Evolutionary conservation across 805 yeast species (phyloP), one percentile per base, ranked within the genome.

Genomic region (Spathaspora boniae): DNA sequence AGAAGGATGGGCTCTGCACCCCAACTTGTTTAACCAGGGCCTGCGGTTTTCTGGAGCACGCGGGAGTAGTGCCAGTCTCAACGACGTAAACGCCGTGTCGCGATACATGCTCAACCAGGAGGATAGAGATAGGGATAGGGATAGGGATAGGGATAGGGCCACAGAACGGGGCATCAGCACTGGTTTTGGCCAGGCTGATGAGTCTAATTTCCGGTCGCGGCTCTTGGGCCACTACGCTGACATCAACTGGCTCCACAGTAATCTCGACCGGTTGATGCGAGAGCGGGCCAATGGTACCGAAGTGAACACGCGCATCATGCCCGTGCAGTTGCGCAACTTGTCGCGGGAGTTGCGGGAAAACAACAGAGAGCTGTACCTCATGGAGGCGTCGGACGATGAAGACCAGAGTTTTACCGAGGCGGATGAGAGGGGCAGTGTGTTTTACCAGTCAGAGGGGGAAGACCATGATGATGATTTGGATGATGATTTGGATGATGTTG

Each of bases 331-430:
- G n/a, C 24, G 43, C 19, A 39, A 39, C 11, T 21, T 39, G n/a
- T 27, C 36, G 9, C 30, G 39, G 30, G 35, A 29, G 26, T 16
- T 35, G 6, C 16, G 16, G 15, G 9, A 4, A 15, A 30, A n/a
- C 4, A 33, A 26, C 17, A 15, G 36, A 17, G 36, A 33, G 18
- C 23, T 16, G 9, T 24, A 28, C 16, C 16, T 20, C 24, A 33
- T 38, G 23, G 42, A 34, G 6, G 22, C 42, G 3, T 26, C 27
- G 16, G 35, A 39, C 11, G 39, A 39, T n/a, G 39, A 39, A 16
- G 34, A 34, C 15, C 34, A 34, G 16, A 28, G 34, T 14, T 34
- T 34, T 14, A 26, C 29, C 18, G 29, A 33, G 12, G 16, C 29
- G 17, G 34, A 35, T 17, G 35, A 35, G 12, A 29, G 25, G 17